Conservation (phyloP, 148 eudicot genomes). For the Nepenthes mirabilis region DNA sequence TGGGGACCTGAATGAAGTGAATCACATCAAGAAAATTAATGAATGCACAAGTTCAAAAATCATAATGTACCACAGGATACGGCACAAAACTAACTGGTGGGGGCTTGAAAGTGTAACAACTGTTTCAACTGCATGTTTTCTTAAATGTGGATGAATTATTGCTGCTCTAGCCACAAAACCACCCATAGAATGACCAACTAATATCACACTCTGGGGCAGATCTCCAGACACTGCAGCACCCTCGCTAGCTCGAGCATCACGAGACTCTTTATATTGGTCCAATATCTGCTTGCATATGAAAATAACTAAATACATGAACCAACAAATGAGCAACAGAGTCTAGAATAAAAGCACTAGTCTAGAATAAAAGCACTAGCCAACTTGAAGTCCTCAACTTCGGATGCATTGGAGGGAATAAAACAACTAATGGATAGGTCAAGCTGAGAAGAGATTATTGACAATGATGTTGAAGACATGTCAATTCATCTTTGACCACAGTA, state of each 20-base stretch:
- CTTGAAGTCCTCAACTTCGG: neutral
- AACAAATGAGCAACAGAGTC: neutral
- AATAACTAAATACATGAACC: constrained; percentile 1
- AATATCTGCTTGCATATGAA: constrained; percentile 42
- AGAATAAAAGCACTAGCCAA: constrained; percentile 1
- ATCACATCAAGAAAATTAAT: constrained; percentile 7
- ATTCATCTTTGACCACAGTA: neutral
- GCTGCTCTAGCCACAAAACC: constrained; percentile 99
- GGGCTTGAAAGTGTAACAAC: constrained; percentile 87
- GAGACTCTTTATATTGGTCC: constrained; percentile 80
- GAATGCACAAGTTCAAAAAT: constrained; percentile 3
- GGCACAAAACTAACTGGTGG: constrained; percentile 61
- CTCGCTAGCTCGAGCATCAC: constrained; percentile 53
- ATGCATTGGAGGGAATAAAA: neutral
- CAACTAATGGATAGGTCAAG: neutral
- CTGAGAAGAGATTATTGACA: neutral
- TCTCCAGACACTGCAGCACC: constrained; percentile 49
- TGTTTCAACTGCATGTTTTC: constrained; percentile 81
- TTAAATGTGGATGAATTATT: constrained; percentile 54
- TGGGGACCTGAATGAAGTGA: constrained; percentile 57
- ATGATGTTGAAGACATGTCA: neutral
- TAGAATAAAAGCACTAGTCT: constrained; percentile 4
- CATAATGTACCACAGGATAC: constrained; percentile 4
- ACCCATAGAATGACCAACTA: constrained; percentile 99
- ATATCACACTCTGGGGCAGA: constrained; percentile 65